Percentiles rank a stretch among this genome's conserved stretches.
These are phyloP conservation scores for Trichoderma sp. DNA, from an alignment of 2,329 filamentous ascomycete species.

Conservation along the genomic window DNA sequence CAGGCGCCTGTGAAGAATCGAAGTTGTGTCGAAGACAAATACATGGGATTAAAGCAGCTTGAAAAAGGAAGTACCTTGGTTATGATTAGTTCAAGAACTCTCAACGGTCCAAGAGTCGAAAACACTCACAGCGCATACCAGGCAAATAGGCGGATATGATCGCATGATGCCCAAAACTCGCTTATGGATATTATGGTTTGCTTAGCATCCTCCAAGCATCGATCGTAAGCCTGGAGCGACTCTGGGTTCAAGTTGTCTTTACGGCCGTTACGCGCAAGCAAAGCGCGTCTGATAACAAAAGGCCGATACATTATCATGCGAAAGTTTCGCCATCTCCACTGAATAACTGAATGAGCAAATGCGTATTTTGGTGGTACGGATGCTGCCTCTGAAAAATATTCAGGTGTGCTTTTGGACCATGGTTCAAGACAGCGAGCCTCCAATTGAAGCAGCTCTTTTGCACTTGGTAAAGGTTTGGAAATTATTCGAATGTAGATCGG, in stretches of 20 bases:
- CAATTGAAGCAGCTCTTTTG: conserved; percentile 46
- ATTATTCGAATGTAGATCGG: conserved; percentile 52
- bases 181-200: conserved; percentile 46
- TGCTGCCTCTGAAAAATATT: conserved; percentile 43
- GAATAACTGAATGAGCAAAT: conserved; percentile 48
- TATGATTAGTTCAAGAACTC: neutral
- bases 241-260: conserved; percentile 31
- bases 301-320: conserved; percentile 54
- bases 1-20: conserved; percentile 40
- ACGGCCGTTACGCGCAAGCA: conserved; percentile 30
- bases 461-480: conserved; percentile 48
- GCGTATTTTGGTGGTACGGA: conserved; percentile 43
- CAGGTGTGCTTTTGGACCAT: conserved; percentile 44
- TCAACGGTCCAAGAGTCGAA: neutral
- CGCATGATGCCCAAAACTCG: conserved; percentile 44
- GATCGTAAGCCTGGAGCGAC: conserved; percentile 33
- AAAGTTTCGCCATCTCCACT: conserved; percentile 50
- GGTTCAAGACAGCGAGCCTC: conserved; percentile 46
- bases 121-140: conserved; percentile 47
- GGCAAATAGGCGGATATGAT: conserved; percentile 46
- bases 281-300: conserved; percentile 48
- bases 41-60: conserved; percentile 53
- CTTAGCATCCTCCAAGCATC: conserved; percentile 48
- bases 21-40: conserved; percentile 52
- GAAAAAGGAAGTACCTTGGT: conserved; percentile 52